Conservation (phyloP, 129 eudicot species). For the Rutidosis leptorrhynchoides region DNA sequence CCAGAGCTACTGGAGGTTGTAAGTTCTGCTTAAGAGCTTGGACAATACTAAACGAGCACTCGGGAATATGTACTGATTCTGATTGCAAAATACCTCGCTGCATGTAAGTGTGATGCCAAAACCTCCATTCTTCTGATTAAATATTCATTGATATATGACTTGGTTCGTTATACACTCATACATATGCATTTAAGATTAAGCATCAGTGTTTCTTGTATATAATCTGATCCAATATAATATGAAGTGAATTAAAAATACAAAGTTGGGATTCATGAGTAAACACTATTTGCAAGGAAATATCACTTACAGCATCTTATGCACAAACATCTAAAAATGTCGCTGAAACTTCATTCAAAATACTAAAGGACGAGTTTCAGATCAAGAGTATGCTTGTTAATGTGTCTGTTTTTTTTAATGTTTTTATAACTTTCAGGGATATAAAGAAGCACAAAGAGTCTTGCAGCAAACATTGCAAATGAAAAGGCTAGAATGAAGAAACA, state of each 20-base stretch:
- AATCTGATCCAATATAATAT: background rate
- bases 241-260: background rate
- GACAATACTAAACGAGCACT: conserved; percentile 43
- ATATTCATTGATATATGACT: no score
- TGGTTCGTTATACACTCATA: background rate
- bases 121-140: background rate
- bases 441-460: conserved; percentile 33
- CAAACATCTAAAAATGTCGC: background rate
- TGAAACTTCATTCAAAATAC: conserved; percentile 4
- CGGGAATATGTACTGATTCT: conserved; percentile 42
- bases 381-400: background rate
- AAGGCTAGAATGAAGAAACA: conserved; percentile 5
- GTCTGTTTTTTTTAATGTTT: background rate
- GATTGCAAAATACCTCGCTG: conserved; percentile 63
- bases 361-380: background rate
- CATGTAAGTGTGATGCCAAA: conserved; percentile 49
- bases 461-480: conserved; percentile 9
- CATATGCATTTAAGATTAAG: background rate
- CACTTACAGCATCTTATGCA: background rate
- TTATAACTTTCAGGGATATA: conserved; percentile 40
- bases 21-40: conserved; percentile 36
- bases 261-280: background rate
- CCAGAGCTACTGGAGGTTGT: conserved; percentile 47
- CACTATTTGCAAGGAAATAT: background rate
- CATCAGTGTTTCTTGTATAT: background rate